phyloP scores from a whole-genome alignment of 1,139 yeast genomes.

The Trichomonascaceae sp. region DNA sequence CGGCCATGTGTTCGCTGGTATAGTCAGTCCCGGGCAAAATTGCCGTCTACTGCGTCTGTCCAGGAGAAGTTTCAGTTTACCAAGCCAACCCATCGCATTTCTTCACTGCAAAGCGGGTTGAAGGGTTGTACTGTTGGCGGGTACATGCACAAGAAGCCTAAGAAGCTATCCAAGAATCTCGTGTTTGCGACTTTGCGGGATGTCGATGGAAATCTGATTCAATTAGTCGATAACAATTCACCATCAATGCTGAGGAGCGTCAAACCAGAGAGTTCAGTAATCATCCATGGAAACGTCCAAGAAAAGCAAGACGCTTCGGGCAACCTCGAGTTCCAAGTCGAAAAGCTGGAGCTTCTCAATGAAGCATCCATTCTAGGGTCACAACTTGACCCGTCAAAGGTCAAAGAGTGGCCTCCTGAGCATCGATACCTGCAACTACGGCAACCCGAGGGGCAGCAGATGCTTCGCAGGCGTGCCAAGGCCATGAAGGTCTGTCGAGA shows the following conservation, averaged over 20 bases:
- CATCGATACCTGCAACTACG: slow-evolving; percentile 72
- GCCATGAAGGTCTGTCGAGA: slow-evolving; percentile 45
- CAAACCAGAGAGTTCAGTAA: slow-evolving; percentile 66
- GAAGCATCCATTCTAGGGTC: slow-evolving; percentile 56
- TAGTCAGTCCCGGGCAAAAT: too few species aligned
- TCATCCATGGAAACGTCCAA: slow-evolving; percentile 45
- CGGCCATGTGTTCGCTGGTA: too few species aligned
- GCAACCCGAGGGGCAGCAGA: slow-evolving; percentile 43
- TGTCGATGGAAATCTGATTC: slow-evolving; percentile 50
- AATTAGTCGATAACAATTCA: slow-evolving; percentile 42
- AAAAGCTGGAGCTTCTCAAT: slow-evolving; percentile 45
- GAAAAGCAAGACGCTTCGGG: slow-evolving; percentile 14
- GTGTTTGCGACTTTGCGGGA: slow-evolving; percentile 69
- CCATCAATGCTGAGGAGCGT: slow-evolving; percentile 36
- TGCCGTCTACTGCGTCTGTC: too few species aligned
- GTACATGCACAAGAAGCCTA: slow-evolving; percentile 61
- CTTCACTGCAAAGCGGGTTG: too few species aligned
- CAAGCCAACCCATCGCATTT: too few species aligned
- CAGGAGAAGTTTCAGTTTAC: too few species aligned
- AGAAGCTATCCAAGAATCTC: slow-evolving; percentile 42
- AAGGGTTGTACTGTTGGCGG: too few species aligned
- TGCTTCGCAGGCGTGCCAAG: slow-evolving; percentile 47
- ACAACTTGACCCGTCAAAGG: slow-evolving; percentile 47
- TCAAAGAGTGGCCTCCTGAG: slow-evolving; percentile 53
- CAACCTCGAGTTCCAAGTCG: slow-evolving; percentile 46